Evolutionary conservation across 2,329 filamentous ascomycete species (phyloP).

Genomic region (Harringtonia aguacate): DNA sequence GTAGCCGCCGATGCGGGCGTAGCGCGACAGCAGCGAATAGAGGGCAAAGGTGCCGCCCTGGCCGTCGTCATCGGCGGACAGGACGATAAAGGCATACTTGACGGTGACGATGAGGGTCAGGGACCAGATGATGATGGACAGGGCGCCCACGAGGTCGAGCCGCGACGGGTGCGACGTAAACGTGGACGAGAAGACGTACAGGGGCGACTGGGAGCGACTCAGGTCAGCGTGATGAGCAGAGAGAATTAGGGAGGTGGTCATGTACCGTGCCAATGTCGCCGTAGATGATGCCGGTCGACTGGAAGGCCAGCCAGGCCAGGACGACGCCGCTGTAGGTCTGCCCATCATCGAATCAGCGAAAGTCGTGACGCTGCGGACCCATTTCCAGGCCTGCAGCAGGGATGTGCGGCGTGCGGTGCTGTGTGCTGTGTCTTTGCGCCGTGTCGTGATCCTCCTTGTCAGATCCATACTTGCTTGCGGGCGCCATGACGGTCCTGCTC

Average conservation of each 20-base stretch:
- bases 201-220: slow-evolving; percentile 27
- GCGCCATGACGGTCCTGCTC: slow-evolving; percentile 7
- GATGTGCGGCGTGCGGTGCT: neutral
- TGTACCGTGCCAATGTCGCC: slow-evolving; percentile 49
- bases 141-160: slow-evolving; percentile 50
- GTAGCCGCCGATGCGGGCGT: slow-evolving; percentile 46
- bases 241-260: neutral
- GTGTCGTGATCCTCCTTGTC: neutral
- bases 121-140: slow-evolving; percentile 61
- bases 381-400: neutral
- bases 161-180: slow-evolving; percentile 45
- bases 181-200: slow-evolving; percentile 62
- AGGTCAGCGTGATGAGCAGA: slow-evolving; percentile 11
- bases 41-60: slow-evolving; percentile 61
- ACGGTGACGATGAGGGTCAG: slow-evolving; percentile 58
- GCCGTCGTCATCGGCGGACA: slow-evolving; percentile 58
- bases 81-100: slow-evolving; percentile 57
- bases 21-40: slow-evolving; percentile 53
- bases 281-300: slow-evolving; percentile 57
- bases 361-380: neutral
- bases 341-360: slow-evolving; percentile 4
- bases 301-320: slow-evolving; percentile 43
- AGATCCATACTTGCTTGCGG: slow-evolving; percentile 13
- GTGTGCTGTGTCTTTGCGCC: neutral
- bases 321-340: slow-evolving; percentile 15